These are phyloP conservation scores for Schwanniomyces etchellsii DNA, from an alignment of 1,139 yeast genomes.

Conservation along the genomic window DNA sequence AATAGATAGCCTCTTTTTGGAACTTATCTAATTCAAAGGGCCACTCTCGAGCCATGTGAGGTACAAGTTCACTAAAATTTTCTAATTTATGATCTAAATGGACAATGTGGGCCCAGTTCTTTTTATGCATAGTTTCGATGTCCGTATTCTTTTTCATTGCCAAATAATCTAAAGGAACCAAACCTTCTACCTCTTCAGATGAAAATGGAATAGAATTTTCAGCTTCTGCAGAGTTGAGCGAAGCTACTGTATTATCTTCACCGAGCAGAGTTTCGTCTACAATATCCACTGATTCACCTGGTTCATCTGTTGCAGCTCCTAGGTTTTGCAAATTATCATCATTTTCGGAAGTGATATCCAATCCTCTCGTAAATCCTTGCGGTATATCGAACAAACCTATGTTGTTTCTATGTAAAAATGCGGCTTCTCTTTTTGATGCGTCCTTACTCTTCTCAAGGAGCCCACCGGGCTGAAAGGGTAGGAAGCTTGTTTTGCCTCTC, in stretches of 20 bases:
- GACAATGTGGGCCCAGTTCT: constrained; percentile 93
- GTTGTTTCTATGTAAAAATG: constrained; percentile 57
- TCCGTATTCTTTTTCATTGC: constrained; percentile 20
- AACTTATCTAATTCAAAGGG: constrained; percentile 93
- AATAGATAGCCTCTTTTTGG: constrained; percentile 95
- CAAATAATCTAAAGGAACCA: constrained; percentile 61
- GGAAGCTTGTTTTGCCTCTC: constrained; percentile 64
- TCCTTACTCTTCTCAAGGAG: constrained; percentile 31
- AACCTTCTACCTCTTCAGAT: constrained; percentile 57
- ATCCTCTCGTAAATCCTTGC: constrained; percentile 76
- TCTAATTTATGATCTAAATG: constrained; percentile 79
- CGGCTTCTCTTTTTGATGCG: constrained; percentile 25
- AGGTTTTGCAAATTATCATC: constrained; percentile 7
- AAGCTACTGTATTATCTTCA: background rate
- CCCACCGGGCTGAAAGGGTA: constrained; percentile 97
- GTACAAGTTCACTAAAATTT: constrained; percentile 82
- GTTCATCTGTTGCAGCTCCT: constrained; percentile 8
- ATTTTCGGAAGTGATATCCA: constrained; percentile 22
- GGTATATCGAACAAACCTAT: constrained; percentile 79
- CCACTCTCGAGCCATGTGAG: constrained; percentile 88
- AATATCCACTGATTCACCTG: too few relatives aligned
- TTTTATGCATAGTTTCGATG: constrained; percentile 32
- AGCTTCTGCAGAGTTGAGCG: constrained; percentile 3
- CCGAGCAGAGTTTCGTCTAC: constrained; percentile 11
- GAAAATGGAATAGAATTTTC: constrained; percentile 18